A percentile compares a stretch with the other conserved stretches of the same genome.
phyloP scores from a whole-genome alignment of 2,329 filamentous ascomycete species.

The Cytospora piceicola region DNA sequence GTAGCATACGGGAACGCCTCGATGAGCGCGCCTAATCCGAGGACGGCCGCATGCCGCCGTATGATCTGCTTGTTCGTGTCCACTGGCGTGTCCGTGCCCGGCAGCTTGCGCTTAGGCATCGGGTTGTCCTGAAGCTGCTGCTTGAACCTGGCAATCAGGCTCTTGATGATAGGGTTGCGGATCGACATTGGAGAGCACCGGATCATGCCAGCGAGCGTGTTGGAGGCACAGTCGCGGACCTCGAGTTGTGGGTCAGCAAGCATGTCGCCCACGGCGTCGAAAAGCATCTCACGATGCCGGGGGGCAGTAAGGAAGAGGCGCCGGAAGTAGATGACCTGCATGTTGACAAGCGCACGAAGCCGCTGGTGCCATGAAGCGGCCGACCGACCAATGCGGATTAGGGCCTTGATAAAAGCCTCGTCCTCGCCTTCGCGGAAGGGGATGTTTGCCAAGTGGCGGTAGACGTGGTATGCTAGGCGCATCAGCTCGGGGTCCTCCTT shows the following conservation, averaged over 20 bases:
- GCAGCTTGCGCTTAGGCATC: constrained; percentile 72
- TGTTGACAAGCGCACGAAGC: constrained; percentile 92
- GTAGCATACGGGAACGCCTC: constrained; percentile 96
- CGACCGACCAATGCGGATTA: constrained; percentile 85
- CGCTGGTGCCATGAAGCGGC: constrained; percentile 94
- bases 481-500: constrained; percentile 98
- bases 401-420: constrained; percentile 77
- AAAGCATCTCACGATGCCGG: constrained; percentile 76
- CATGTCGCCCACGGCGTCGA: constrained; percentile 95
- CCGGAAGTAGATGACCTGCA: constrained; percentile 98
- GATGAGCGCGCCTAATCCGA: constrained; percentile 87
- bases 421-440: constrained; percentile 88
- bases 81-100: constrained; percentile 70
- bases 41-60: constrained; percentile 83
- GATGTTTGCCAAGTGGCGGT: constrained; percentile 93
- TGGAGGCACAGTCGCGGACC: constrained; percentile 89
- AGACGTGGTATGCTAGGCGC: constrained; percentile 92
- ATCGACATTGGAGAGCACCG: constrained; percentile 85
- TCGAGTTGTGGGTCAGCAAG: constrained; percentile 89
- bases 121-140: constrained; percentile 79
- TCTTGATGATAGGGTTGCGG: constrained; percentile 75
- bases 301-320: constrained; percentile 84
- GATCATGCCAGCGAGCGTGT: constrained; percentile 96
- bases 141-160: constrained; percentile 80
- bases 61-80: constrained; percentile 78